A percentile compares a stretch with the other conserved stretches of the same genome.
phyloP scores from a whole-genome alignment of 495 filamentous ascomycete genomes.

The Penicillium antarcticum region DNA sequence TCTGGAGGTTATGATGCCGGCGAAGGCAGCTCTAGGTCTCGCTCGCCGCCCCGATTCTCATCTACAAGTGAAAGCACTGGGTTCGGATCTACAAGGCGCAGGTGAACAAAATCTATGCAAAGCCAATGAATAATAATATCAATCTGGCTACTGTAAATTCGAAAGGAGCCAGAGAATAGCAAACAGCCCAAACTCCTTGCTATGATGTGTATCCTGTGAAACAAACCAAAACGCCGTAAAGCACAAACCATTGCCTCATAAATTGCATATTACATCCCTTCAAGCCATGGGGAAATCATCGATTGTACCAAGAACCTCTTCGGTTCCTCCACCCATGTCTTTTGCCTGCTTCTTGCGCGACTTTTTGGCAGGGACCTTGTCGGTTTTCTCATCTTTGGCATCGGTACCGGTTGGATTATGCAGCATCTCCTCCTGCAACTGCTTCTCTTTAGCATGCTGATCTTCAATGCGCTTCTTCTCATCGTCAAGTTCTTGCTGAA shows the following conservation, averaged over 20 bases:
- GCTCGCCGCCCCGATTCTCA: constrained; percentile 46
- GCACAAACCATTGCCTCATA: neutral
- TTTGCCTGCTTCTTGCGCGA: constrained; percentile 36
- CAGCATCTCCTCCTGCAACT: constrained; percentile 51
- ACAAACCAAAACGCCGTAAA: constrained; percentile 15
- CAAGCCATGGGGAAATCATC: constrained; percentile 33
- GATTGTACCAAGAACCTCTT: constrained; percentile 40
- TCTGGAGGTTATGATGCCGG: constrained; percentile 34
- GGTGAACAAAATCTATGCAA: constrained; percentile 36
- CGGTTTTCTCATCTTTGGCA: constrained; percentile 35
- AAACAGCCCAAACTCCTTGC: constrained; percentile 7
- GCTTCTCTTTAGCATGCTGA: constrained; percentile 59
- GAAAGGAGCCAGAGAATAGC: neutral
- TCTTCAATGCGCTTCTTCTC: constrained; percentile 64
- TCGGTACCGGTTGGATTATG: constrained; percentile 36
- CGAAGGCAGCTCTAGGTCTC: constrained; percentile 50
- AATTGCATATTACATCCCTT: constrained; percentile 6
- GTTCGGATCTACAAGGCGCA: constrained; percentile 81
- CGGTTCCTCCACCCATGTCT: constrained; percentile 34
- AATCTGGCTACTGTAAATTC: neutral
- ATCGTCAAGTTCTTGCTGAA: constrained; percentile 65
- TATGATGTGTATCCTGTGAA: constrained; percentile 6
- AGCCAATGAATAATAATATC: too few relatives aligned
- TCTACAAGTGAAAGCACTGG: constrained; percentile 72
- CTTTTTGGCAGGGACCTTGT: constrained; percentile 37